Conservation (phyloP, 2,329 filamentous ascomycete genomes). For the Aspergillus persii region DNA sequence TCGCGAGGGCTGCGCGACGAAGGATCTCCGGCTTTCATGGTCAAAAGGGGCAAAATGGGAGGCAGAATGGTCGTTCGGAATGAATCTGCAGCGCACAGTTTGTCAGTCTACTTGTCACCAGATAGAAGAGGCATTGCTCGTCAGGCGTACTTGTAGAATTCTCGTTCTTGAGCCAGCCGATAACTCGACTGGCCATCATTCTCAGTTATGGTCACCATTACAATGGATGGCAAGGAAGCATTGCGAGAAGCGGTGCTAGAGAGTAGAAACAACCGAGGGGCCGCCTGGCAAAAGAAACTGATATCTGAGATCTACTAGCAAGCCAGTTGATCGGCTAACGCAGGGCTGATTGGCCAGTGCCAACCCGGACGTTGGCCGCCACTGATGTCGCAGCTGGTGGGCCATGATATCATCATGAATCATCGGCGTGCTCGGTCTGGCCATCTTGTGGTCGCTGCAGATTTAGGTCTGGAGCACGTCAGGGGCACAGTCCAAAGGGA, state of each 20-base stretch:
- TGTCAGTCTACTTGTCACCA: conserved; percentile 11
- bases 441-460: neutral
- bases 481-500: neutral
- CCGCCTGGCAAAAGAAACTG: neutral
- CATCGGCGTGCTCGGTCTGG: neutral
- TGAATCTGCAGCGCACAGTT: conserved; percentile 20
- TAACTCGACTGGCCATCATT: neutral
- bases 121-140: neutral
- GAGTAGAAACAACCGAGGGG: too few relatives aligned
- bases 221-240: neutral
- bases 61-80: conserved; percentile 20
- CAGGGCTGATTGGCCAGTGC: neutral
- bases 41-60: conserved; percentile 12
- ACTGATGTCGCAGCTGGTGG: neutral
- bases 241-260: neutral
- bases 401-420: neutral
- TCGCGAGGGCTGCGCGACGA: conserved; percentile 26
- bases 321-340: neutral
- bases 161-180: conserved; percentile 19
- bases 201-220: neutral
- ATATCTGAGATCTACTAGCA: neutral
- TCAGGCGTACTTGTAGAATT: conserved; percentile 21
- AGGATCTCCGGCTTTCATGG: conserved; percentile 3
- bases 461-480: neutral
- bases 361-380: neutral